Conservation (phyloP, 768 basidiomycete species). For the Leucocoprinus leucothites region DNA sequence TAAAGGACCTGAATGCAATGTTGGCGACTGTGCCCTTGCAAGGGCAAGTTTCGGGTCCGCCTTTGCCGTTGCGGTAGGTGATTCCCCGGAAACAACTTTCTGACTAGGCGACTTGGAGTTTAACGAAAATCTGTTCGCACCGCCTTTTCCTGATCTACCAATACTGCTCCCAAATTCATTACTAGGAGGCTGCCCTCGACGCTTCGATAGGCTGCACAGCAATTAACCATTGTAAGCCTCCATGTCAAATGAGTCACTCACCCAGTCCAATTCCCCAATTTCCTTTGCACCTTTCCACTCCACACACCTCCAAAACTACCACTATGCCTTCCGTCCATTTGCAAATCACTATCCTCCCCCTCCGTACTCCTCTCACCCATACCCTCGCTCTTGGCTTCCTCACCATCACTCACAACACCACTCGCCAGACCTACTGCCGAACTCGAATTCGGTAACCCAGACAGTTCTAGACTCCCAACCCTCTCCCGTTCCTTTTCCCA, state of each 20-base stretch:
- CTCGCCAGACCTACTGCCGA: conserved; percentile 15
- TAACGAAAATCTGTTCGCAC: conserved; percentile 15
- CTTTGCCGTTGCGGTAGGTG: not conserved
- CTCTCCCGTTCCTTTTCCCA: conserved; percentile 22
- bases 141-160: conserved; percentile 1
- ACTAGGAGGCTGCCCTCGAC: not conserved
- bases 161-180: not conserved
- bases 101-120: conserved; percentile 14
- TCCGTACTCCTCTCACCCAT: conserved; percentile 33
- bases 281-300: conserved; percentile 40
- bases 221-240: not conserved
- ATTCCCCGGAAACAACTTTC: not conserved
- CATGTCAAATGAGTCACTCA: conserved; percentile 18
- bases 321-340: not conserved
- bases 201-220: conserved; percentile 19
- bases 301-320: conserved; percentile 33
- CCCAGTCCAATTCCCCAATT: conserved; percentile 44
- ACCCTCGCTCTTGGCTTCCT: conserved; percentile 29
- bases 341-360: conserved; percentile 15
- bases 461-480: not conserved
- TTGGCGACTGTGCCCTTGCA: conserved; percentile 27
- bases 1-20: conserved; percentile 28
- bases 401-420: conserved; percentile 37
- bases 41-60: not conserved
- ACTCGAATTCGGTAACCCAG: conserved; percentile 6